A percentile compares a stretch with the other conserved stretches of the same genome.
phyloP scores from a whole-genome alignment of 192 early-diverging fungal species.

The Chytriomyces confervae region DNA sequence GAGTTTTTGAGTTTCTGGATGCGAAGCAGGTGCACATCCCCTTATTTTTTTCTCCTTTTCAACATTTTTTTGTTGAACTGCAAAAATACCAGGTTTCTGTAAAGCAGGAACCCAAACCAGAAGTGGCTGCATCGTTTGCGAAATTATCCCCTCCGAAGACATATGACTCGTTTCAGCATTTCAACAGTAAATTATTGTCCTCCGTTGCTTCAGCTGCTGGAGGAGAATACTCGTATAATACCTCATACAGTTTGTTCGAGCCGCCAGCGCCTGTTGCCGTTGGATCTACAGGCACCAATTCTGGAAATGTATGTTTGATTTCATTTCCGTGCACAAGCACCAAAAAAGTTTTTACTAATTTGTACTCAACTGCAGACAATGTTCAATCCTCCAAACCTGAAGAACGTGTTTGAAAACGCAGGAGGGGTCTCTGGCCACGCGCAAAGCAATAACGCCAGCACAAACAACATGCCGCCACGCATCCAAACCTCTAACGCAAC shows the following conservation, averaged over 20 bases:
- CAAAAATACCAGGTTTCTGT: conserved; percentile 12
- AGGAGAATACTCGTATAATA: neutral
- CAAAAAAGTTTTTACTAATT: neutral
- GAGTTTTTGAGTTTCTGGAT: conserved; percentile 47
- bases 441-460: too few species aligned
- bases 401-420: conserved; percentile 36
- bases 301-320: neutral
- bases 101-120: neutral
- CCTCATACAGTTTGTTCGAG: conserved; percentile 25
- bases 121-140: conserved; percentile 46
- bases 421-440: conserved; percentile 15
- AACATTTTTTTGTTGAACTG: too few species aligned
- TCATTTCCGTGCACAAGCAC: neutral
- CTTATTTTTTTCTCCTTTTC: too few species aligned
- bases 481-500: conserved; percentile 7
- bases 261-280: neutral
- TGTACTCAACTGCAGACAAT: conserved; percentile 29
- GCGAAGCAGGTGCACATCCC: conserved; percentile 43
- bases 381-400: conserved; percentile 26
- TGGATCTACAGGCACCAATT: neutral
- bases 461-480: neutral
- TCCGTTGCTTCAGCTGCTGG: conserved; percentile 42
- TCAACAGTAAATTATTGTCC: conserved; percentile 62
- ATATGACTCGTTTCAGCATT: conserved; percentile 68
- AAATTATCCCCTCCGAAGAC: conserved; percentile 48